phyloP scores from a whole-genome alignment of 345 rosid genomes.

The Salix exigua region DNA sequence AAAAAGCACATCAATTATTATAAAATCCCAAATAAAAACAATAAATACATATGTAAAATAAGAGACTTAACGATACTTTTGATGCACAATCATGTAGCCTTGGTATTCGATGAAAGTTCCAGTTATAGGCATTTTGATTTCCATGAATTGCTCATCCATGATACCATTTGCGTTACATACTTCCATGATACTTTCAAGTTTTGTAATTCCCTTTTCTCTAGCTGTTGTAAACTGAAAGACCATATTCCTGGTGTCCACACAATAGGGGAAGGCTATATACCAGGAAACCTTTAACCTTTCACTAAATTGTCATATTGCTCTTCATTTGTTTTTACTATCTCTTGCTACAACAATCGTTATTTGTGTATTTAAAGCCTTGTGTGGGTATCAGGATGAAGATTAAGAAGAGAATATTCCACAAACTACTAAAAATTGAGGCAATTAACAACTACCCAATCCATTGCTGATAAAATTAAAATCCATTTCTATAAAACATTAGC shows the following conservation, averaged over 20 bases:
- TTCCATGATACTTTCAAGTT: background rate
- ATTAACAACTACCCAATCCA: too few species aligned
- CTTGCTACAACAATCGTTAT: background rate
- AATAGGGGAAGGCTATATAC: conserved; percentile 8
- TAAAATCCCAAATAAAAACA: too few species aligned
- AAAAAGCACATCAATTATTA: too few species aligned
- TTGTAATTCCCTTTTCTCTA: background rate
- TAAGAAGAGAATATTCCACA: conserved; percentile 22
- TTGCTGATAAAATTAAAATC: too few species aligned
- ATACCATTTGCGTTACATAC: too few species aligned
- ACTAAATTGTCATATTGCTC: conserved; percentile 14
- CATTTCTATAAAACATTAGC: too few species aligned
- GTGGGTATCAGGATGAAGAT: conserved; percentile 7
- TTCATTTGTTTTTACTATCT: conserved; percentile 1
- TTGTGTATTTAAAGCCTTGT: conserved; percentile 30
- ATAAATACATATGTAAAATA: too few species aligned
- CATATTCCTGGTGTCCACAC: background rate
- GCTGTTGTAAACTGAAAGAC: conserved; percentile 4
- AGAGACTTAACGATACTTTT: too few species aligned
- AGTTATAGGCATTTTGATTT: background rate
- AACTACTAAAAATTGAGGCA: too few species aligned
- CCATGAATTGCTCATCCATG: background rate
- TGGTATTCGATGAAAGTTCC: too few species aligned
- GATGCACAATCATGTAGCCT: too few species aligned
- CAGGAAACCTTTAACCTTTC: conserved; percentile 18